Evolutionary conservation across 768 basidiomycete species (phyloP), one percentile per base, ranked within the genome.

Genomic region (Postia placenta): DNA sequence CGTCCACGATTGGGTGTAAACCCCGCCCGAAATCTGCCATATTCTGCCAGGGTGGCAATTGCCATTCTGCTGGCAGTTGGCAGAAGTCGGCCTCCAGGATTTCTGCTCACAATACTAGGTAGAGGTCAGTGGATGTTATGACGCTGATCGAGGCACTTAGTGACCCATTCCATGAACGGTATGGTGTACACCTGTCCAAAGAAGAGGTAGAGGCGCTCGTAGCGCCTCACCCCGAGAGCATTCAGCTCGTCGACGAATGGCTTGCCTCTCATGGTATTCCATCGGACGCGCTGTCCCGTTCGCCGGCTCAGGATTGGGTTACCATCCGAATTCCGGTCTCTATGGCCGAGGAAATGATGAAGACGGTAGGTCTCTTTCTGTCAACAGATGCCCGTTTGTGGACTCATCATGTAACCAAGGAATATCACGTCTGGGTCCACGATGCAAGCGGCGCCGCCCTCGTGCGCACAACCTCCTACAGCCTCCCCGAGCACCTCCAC

Each of bases 231-330:
- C 67, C 69, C 0, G 70, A 74, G 43, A 81, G 77, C 42, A 51
- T 85, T 14, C 60, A 71, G 27, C 59, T 69, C 3, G 83, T 88
- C 26, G 69, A 77, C 30, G 71, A 74, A 54, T 89, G 87, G 85
- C 68, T 88, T 12, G 67, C 66, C 0, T 70, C 69, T 2, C 72
- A 83, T 49, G 83, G 80, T 26, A 64, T 87, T 23, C 51, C 57
- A 14, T 74, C 76, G 38, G 60, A 69, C 35, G 70, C 75, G 48
- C 55, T 80, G 19, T 53, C 65, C 36, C 76, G 79, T 7, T 84
- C 85, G 11, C 73, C 81, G 2, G 83, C 85, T 0, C 73, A 76
- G 42, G 86, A 87, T 53, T 89, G 85, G 86, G 67, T 87, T 11
- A 78, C 71, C 5, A 60, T 86, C 35, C 76, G 64, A 11, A 66